Percentiles rank a stretch among this genome's conserved stretches.
Evolutionary conservation across 2,329 filamentous ascomycete species (phyloP).

Genomic region (Dactylonectria macrodidyma): DNA sequence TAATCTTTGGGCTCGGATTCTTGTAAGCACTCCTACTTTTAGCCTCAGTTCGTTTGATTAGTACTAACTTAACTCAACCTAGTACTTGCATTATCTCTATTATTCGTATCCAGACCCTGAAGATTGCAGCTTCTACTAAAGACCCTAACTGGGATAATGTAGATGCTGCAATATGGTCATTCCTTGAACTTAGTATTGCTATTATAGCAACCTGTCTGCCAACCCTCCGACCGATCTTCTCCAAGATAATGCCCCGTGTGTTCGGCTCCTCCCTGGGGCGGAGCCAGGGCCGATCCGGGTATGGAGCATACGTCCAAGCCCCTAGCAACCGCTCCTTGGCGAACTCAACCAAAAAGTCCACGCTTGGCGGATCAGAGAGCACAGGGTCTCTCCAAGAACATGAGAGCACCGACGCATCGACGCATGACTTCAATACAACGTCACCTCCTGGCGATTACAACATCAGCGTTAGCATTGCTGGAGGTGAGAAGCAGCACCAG

Average conservation of each 20-base stretch:
- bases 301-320: constrained; percentile 14
- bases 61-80: neutral
- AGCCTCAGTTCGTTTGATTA: rapidly evolving
- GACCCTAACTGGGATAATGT: constrained; percentile 37
- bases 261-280: neutral
- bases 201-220: constrained; percentile 32
- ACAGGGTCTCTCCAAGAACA: constrained; percentile 4
- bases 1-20: constrained; percentile 22
- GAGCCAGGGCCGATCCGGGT: constrained; percentile 2
- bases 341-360: neutral
- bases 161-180: constrained; percentile 31
- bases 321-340: neutral
- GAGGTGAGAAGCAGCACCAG: neutral
- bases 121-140: constrained; percentile 18
- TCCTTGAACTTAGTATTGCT: constrained; percentile 26
- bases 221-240: constrained; percentile 26
- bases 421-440: neutral
- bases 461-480: constrained; percentile 14
- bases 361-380: neutral
- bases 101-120: constrained; percentile 26
- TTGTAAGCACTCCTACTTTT: constrained; percentile 2
- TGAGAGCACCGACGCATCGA: neutral
- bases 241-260: constrained; percentile 24
- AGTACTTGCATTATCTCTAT: constrained; percentile 34
- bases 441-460: neutral